Conservation (phyloP, 2,329 filamentous ascomycete genomes). For the Colletotrichum chlorophyti region DNA sequence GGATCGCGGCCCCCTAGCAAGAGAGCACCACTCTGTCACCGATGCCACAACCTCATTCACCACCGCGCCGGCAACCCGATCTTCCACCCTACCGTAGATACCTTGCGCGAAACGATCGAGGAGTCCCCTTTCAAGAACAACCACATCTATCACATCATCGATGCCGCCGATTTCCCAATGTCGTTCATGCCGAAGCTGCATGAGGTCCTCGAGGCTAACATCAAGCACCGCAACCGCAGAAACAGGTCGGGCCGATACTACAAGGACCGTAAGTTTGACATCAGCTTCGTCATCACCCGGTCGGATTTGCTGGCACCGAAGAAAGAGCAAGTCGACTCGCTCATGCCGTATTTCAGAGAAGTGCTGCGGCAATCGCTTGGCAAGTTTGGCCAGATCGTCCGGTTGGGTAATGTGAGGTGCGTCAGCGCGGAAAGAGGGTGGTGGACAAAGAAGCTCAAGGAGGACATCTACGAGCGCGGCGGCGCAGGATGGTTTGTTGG, state of each 20-base stretch:
- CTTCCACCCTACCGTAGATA: constrained; percentile 79
- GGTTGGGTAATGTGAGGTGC: constrained; percentile 86
- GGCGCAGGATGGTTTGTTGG: constrained; percentile 95
- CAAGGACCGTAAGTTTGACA: constrained; percentile 72
- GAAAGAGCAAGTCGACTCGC: constrained; percentile 80
- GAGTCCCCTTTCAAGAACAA: constrained; percentile 92
- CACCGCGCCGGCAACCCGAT: constrained; percentile 76
- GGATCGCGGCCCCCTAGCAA: constrained; percentile 4
- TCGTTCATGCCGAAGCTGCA: constrained; percentile 83
- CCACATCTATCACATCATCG: constrained; percentile 93
- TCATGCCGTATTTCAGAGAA: constrained; percentile 85
- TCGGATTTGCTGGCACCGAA: constrained; percentile 85
- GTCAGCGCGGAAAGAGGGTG: constrained; percentile 87
- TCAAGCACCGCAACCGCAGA: constrained; percentile 82
- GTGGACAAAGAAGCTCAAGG: constrained; percentile 89
- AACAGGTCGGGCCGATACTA: constrained; percentile 71
- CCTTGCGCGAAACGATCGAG: constrained; percentile 82
- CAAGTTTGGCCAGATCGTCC: constrained; percentile 68
- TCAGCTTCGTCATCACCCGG: constrained; percentile 91
- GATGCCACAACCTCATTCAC: constrained; percentile 84
- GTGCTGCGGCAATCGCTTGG: constrained; percentile 81
- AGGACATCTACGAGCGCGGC: constrained; percentile 83
- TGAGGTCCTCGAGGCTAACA: constrained; percentile 72
- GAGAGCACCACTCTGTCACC: constrained; percentile 74
- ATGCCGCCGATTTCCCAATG: constrained; percentile 96